Evolutionary conservation across 495 filamentous ascomycete genomes (phyloP), one percentile per base, ranked within the genome.

Genomic region (Neurospora sp.): DNA sequence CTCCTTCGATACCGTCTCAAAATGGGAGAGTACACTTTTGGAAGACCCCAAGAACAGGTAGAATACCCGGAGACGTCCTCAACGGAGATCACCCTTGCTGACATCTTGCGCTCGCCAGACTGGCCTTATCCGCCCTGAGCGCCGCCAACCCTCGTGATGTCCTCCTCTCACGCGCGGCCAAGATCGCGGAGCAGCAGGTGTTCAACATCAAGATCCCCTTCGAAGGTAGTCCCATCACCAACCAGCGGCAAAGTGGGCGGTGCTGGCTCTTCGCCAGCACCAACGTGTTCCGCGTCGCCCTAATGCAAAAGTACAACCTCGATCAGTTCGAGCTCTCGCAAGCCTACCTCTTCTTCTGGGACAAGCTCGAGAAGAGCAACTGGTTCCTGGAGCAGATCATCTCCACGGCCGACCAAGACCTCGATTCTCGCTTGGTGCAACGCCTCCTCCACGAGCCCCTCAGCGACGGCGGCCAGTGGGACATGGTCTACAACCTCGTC

Each of bases 341-440:
- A 77, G 88, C 90, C 3, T 97, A 96, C 76, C 87, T 96, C n/a
- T 96, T 94, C 84, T 97, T 93, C 87, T 96, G 91, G 90, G 93
- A 97, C 80, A 97, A 97, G 82, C 87, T 96, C 27, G 94, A 97
- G 81, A 97, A 97, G 79, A 89, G 91, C 8, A 96, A 96, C 77
- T 97, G 86, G 79, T 96, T 96, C 83, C 85, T 96, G 31, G 92
- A 95, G 80, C 89, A 90, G 76, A 88, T 96, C 72, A 86, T 96
- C 45, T 88, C 91, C 71, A 96, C 93, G 0, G 85, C 86, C 1
- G 83, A 89, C 47, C 84, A 92, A 71, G 87, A 89, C 39, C 83
- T 94, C 3, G 91, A 93, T 71, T 84, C 87, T 16, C 83, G 93
- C 22, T 80, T 96, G 12, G 84, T 95, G 12, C 90, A 93, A 79